Conservation (phyloP, 2,329 filamentous ascomycete species). For the Fusarium nodosum region DNA sequence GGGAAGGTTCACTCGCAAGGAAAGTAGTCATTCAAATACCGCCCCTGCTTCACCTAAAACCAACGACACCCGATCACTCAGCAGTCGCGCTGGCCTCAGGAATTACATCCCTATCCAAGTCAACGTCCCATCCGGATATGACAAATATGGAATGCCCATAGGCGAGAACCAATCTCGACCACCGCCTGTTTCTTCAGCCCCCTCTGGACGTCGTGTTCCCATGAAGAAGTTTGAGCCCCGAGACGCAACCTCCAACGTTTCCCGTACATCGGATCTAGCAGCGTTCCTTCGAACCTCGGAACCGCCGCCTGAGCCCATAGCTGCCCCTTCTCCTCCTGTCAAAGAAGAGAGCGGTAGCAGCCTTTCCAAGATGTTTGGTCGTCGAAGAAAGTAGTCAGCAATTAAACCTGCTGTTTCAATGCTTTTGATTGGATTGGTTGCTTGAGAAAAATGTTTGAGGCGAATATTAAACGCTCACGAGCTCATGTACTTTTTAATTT, state of each 20-base stretch:
- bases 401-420: slow-evolving; percentile 45
- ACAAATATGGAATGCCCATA: slow-evolving; percentile 56
- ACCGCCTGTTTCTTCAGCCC: slow-evolving; percentile 42
- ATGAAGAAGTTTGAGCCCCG: slow-evolving; percentile 72
- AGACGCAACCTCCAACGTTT: slow-evolving; percentile 64
- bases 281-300: slow-evolving; percentile 79
- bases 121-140: slow-evolving; percentile 61
- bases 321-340: slow-evolving; percentile 48
- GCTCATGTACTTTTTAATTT: slow-evolving; percentile 49
- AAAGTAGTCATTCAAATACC: slow-evolving; percentile 52
- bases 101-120: slow-evolving; percentile 69
- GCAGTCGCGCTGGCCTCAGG: slow-evolving; percentile 55
- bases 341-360: slow-evolving; percentile 59
- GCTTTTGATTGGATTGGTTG: slow-evolving; percentile 30
- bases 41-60: slow-evolving; percentile 45
- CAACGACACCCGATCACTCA: slow-evolving; percentile 54
- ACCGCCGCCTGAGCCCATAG: slow-evolving; percentile 64
- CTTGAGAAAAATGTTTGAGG: slow-evolving; percentile 24
- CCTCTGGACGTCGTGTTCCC: slow-evolving; percentile 61
- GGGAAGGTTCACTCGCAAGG: slow-evolving; percentile 65
- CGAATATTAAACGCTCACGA: slow-evolving; percentile 46
- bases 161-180: slow-evolving; percentile 43
- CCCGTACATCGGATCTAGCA: slow-evolving; percentile 76
- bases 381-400: slow-evolving; percentile 62
- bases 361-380: slow-evolving; percentile 64